Percentiles rank a stretch among this genome's conserved stretches.
Conservation (phyloP, 768 basidiomycete genomes). For the Tulasnella sp. region DNA sequence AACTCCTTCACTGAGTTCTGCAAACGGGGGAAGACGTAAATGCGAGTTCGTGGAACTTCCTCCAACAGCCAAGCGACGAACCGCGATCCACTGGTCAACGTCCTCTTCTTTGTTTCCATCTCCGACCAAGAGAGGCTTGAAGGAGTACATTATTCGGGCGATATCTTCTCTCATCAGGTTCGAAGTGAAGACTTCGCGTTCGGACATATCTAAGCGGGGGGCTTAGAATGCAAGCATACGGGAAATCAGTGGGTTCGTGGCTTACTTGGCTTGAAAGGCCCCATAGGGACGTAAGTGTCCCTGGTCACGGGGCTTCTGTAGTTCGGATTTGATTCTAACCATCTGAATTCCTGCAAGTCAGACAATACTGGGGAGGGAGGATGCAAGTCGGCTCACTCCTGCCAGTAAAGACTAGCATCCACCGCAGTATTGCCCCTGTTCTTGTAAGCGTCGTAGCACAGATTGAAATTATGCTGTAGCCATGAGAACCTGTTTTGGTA, state of each 20-base stretch:
- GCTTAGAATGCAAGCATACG: not conserved
- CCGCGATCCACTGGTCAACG: slow-evolving; percentile 11
- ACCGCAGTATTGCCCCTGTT: slow-evolving; percentile 14
- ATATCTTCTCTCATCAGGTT: slow-evolving; percentile 24
- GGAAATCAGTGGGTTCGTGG: not conserved
- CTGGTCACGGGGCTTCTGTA: not conserved
- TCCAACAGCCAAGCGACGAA: not conserved
- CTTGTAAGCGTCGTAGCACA: slow-evolving; percentile 8
- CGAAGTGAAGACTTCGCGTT: not conserved
- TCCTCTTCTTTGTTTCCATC: slow-evolving; percentile 22
- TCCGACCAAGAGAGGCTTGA: slow-evolving; percentile 23
- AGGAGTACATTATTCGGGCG: slow-evolving; percentile 10
- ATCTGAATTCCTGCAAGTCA: not conserved
- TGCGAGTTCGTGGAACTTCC: not conserved
- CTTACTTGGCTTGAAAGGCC: slow-evolving; percentile 25
- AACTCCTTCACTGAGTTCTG: slow-evolving; percentile 18
- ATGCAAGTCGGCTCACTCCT: not conserved
- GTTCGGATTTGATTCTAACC: slow-evolving; percentile 31
- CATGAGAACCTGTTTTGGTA: slow-evolving; percentile 14
- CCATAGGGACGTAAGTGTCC: slow-evolving; percentile 25
- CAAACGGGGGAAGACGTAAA: not conserved
- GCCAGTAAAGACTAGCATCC: slow-evolving; percentile 18
- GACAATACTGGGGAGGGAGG: not conserved
- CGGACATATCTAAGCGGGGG: slow-evolving; percentile 1
- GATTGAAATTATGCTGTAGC: slow-evolving; percentile 23